phyloP scores from a whole-genome alignment of 1,284 basidiomycete species.

The Austroboletus niveus region DNA sequence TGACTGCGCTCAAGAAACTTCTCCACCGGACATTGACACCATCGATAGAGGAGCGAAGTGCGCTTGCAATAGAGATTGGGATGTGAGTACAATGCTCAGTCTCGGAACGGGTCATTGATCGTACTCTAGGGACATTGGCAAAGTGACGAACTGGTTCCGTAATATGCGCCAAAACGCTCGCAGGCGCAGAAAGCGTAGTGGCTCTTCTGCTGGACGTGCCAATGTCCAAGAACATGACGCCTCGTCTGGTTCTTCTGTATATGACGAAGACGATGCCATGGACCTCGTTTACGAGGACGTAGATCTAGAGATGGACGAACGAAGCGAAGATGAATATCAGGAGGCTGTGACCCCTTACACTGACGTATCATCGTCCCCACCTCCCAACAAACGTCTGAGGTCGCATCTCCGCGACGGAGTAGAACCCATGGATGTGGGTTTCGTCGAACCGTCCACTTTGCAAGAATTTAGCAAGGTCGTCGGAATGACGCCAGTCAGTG shows the following conservation, averaged over 20 bases:
- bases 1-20: conserved; percentile 68
- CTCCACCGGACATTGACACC: conserved; percentile 69
- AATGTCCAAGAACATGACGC: conserved; percentile 45
- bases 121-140: conserved; percentile 64
- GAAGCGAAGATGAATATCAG: conserved; percentile 66
- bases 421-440: conserved; percentile 27
- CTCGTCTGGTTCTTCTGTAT: conserved; percentile 51
- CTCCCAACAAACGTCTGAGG: conserved; percentile 31
- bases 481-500: conserved; percentile 20
- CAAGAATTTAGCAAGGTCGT: conserved; percentile 29
- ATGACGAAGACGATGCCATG: conserved; percentile 43
- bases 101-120: conserved; percentile 8
- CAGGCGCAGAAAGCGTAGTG: conserved; percentile 53
- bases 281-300: conserved; percentile 36
- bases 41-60: conserved; percentile 72
- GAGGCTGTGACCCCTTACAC: conserved; percentile 72
- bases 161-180: conserved; percentile 73
- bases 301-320: conserved; percentile 45
- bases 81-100: conserved; percentile 45
- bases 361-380: conserved; percentile 51
- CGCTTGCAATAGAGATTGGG: conserved; percentile 68
- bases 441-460: conserved; percentile 29
- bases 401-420: conserved; percentile 23
- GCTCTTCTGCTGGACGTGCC: conserved; percentile 41
- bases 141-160: conserved; percentile 85